A percentile compares a stretch with the other conserved stretches of the same genome.
Conservation (phyloP, 1,139 yeast genomes). For the Yamadazyma siamensis region DNA sequence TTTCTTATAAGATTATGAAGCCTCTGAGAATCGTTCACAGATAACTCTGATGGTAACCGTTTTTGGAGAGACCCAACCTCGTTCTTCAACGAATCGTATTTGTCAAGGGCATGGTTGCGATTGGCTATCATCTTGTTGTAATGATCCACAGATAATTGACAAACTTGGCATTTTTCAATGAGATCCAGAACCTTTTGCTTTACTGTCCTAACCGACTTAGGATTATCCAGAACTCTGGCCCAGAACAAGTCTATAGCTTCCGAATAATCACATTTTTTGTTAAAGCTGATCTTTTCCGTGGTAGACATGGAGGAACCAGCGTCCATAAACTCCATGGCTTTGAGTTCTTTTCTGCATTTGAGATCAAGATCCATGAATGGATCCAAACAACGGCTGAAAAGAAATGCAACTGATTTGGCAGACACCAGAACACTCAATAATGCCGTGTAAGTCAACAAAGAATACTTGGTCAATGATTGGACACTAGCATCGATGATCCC, state of each 20-base stretch:
- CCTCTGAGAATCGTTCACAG: conserved; percentile 27
- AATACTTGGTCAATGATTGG: conserved; percentile 18
- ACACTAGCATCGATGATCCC: conserved; percentile 13
- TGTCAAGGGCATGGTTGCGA: conserved; percentile 31
- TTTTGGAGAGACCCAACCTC: conserved; percentile 20
- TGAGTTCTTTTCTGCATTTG: conserved; percentile 9
- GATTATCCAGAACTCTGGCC: neutral
- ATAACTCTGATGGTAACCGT: too few relatives aligned
- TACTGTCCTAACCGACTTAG: too few relatives aligned
- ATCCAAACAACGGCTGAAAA: conserved; percentile 22
- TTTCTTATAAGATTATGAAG: conserved; percentile 31
- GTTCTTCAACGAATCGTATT: conserved; percentile 31
- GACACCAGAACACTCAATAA: neutral
- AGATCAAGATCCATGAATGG: conserved; percentile 20
- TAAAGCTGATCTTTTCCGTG: conserved; percentile 6
- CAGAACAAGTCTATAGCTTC: conserved; percentile 11
- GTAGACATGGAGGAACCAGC: conserved; percentile 1
- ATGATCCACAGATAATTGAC: conserved; percentile 19
- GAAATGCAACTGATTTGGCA: conserved; percentile 17
- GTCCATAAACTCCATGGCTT: conserved; percentile 5
- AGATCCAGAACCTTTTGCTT: neutral
- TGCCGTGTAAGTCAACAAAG: conserved; percentile 1
- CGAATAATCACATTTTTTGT: conserved; percentile 14
- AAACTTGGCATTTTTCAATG: conserved; percentile 5
- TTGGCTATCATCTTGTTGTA: conserved; percentile 26